Base-by-base conservation (phyloP, 176 grass and related monocot genomes). In the Aegilops tauschii region DNA sequence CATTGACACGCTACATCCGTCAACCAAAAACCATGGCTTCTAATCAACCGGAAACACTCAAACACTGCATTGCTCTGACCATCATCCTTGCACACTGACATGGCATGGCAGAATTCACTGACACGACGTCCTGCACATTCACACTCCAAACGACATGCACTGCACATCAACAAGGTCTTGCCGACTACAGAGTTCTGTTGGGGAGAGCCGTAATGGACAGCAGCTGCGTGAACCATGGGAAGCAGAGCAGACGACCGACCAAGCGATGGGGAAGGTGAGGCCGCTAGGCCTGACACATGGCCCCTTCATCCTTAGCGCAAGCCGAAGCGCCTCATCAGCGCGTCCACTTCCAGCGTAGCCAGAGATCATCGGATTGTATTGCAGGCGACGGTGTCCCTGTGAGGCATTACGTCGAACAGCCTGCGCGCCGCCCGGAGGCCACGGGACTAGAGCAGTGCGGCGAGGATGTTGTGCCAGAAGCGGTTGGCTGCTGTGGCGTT, bases 51-150 rank as follows among this genome's bases (percentile, higher is more conserved):
- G 37, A 98, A 90, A 77, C 89, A 92, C 25, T 88, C 83, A 27
- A 96, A 92, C 44, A 90, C 88, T 61, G 69, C 16, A 20, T 27
- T 31, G 54, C 64, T 80, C 59, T 71, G 78, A 21, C 81, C 76
- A 29, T 73, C 71, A 81, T 89, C 90, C 79, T 87, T 89, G 73
- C 83, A 96, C 50, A 89, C 88, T 49, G 87, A 86, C 65, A 86
- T 49, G 89, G 86, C 59, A 98, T 80, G 77, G 91, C 40, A 42
- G 90, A 86, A 85, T 98, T 96, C 85, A 85, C 95, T 83, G 96
- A 94, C 20, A 92, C 65, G 34, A 86, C 74, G 84, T 92, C 92
- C 9, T 29, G 69, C 69, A 80, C 69, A 82, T 94, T 75, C 88
- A 91, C 88, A 75, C 82, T 77, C 36, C 37, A 50, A 78, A 98